phyloP scores from a whole-genome alignment of 2,329 filamentous ascomycete genomes.

The Aspergillus fumigatus region DNA sequence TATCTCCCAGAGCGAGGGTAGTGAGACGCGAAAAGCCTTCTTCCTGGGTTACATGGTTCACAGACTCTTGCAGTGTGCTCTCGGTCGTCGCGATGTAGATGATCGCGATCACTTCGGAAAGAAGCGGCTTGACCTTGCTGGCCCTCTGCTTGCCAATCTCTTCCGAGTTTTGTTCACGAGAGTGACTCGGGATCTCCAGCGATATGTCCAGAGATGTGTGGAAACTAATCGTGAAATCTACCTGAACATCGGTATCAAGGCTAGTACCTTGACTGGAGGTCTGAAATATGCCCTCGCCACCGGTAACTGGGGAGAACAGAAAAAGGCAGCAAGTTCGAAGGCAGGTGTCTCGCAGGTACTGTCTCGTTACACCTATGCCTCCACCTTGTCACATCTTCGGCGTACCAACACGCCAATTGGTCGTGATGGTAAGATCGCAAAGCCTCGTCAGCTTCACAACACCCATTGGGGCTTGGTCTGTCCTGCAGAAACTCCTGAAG shows the following conservation, averaged over 20 bases:
- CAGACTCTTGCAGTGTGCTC: slow-evolving; percentile 84
- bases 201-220: slow-evolving; percentile 87
- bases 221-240: slow-evolving; percentile 88
- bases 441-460: slow-evolving; percentile 95
- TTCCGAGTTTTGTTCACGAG: slow-evolving; percentile 90
- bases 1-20: slow-evolving; percentile 91
- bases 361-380: slow-evolving; percentile 96
- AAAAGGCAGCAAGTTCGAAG: slow-evolving; percentile 92
- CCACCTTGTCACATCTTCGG: slow-evolving; percentile 91
- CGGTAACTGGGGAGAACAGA: slow-evolving; percentile 99
- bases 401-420: slow-evolving; percentile 97
- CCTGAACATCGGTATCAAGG: slow-evolving; percentile 83
- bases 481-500: slow-evolving; percentile 95
- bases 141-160: slow-evolving; percentile 89
- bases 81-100: slow-evolving; percentile 89
- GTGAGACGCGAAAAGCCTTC: slow-evolving; percentile 93
- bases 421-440: slow-evolving; percentile 95
- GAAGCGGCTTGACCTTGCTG: slow-evolving; percentile 93
- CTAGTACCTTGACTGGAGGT: slow-evolving; percentile 84
- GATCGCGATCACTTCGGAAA: slow-evolving; percentile 99
- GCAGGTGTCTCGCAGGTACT: slow-evolving; percentile 97
- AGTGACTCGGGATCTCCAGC: slow-evolving; percentile 84
- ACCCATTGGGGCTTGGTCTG: slow-evolving; percentile 98
- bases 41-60: slow-evolving; percentile 99
- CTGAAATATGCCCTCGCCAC: slow-evolving; percentile 96